Evolutionary conservation across 306 rosid genomes (phyloP).

Genomic region (Alnus rubra): DNA sequence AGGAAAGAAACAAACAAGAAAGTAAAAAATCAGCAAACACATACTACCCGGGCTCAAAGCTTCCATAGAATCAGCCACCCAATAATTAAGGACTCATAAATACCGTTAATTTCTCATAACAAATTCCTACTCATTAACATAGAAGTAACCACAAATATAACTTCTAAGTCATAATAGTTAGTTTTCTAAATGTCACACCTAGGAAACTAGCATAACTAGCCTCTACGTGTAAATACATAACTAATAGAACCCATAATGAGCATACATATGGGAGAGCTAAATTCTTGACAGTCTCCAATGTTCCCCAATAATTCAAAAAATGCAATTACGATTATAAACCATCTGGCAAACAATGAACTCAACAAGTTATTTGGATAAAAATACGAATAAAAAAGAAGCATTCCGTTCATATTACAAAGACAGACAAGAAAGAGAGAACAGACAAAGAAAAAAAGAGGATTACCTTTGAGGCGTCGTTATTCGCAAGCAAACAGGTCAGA

Average conservation of each 20-base stretch:
- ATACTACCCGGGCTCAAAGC: too few species aligned
- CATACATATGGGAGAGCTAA: neutral
- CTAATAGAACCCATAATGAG: neutral
- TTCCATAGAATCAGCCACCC: neutral
- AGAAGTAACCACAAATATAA: neutral
- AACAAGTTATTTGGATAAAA: neutral
- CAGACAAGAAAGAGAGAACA: neutral
- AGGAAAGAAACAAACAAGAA: too few species aligned
- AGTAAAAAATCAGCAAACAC: too few species aligned
- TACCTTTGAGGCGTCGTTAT: constrained; percentile 89
- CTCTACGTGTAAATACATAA: neutral
- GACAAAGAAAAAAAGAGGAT: constrained; percentile 4
- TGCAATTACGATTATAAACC: neutral
- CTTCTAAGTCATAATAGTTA: neutral
- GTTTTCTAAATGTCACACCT: neutral
- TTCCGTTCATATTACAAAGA: neutral
- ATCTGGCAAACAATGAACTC: neutral
- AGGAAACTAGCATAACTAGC: neutral
- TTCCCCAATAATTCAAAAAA: neutral
- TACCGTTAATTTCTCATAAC: neutral
- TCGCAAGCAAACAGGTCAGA: constrained; percentile 83
- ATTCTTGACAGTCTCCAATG: neutral
- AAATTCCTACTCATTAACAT: neutral
- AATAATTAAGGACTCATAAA: neutral
- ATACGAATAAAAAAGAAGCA: neutral